Percentiles rank a stretch among this genome's conserved stretches.
Conservation (phyloP, 768 basidiomycete species). For the Hysterangium stoloniferum region DNA sequence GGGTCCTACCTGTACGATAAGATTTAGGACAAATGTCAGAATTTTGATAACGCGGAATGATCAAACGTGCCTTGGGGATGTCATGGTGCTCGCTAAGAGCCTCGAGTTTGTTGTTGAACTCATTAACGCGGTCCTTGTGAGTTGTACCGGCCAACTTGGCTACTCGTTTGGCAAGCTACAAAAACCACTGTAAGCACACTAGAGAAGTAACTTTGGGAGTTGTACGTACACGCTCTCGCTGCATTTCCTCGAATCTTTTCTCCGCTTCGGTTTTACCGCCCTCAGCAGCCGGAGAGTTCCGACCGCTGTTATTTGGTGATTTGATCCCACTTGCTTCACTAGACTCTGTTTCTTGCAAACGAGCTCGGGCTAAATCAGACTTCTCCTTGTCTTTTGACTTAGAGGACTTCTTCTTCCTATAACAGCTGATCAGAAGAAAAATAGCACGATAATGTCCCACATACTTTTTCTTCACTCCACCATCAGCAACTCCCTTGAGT, state of each 20-base stretch:
- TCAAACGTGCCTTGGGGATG: conserved; percentile 68
- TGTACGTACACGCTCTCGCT: conserved; percentile 64
- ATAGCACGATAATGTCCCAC: conserved; percentile 18
- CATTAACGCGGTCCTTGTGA: conserved; percentile 89
- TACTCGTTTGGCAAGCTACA: conserved; percentile 66
- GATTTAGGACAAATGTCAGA: conserved; percentile 20
- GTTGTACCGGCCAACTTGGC: conserved; percentile 73
- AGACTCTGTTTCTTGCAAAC: conserved; percentile 10
- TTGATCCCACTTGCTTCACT: conserved; percentile 12
- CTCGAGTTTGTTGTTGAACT: conserved; percentile 84
- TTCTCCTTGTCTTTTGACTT: conserved; percentile 58
- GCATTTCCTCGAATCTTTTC: conserved; percentile 81
- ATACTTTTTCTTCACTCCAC: conserved; percentile 79
- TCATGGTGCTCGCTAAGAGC: conserved; percentile 89
- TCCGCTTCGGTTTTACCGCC: conserved; percentile 78
- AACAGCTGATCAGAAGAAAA: conserved; percentile 8
- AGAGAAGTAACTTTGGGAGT: conserved; percentile 8
- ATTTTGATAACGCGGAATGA: conserved; percentile 10
- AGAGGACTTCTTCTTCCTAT: conserved; percentile 73
- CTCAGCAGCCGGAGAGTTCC: conserved; percentile 47
- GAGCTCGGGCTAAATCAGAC: conserved; percentile 31
- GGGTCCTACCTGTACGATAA: conserved; percentile 60
- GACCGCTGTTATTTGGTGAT: conserved; percentile 40
- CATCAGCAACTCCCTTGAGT: conserved; percentile 73
- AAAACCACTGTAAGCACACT: conserved; percentile 1